Evolutionary conservation across 192 early-diverging fungal species (phyloP).

Genomic region (Blastocladiella britannica): DNA sequence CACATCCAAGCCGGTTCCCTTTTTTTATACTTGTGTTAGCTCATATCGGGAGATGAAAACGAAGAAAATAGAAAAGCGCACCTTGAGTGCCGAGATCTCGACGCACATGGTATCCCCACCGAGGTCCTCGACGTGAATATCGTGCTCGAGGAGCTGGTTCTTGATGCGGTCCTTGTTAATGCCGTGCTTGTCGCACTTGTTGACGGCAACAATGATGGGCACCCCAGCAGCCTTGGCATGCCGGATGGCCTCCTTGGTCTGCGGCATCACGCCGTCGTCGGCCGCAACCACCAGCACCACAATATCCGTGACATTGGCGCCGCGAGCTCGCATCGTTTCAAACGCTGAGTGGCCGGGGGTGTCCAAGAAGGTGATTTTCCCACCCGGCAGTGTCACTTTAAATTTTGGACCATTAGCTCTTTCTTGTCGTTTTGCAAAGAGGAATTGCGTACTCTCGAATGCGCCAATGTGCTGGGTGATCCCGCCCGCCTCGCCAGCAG

Average conservation of each 20-base stretch:
- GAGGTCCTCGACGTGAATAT: conserved; percentile 70
- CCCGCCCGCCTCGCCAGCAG: conserved; percentile 80
- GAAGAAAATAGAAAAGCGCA: background rate
- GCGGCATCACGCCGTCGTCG: conserved; percentile 96
- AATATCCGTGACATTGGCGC: conserved; percentile 84
- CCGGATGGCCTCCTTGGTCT: conserved; percentile 86
- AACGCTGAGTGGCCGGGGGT: conserved; percentile 96
- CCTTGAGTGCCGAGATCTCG: conserved; percentile 68
- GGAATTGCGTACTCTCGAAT: conserved; percentile 40
- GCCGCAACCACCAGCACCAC: conserved; percentile 91
- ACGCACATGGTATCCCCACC: conserved; percentile 86
- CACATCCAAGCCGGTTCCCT: conserved; percentile 62
- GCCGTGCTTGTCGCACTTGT: conserved; percentile 90
- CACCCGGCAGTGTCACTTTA: conserved; percentile 34
- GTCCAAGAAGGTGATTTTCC: conserved; percentile 83
- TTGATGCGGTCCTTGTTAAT: conserved; percentile 13
- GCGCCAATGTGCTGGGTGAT: conserved; percentile 99
- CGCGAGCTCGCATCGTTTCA: conserved; percentile 79
- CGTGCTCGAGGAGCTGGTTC: conserved; percentile 50
- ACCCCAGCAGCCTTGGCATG: conserved; percentile 67
- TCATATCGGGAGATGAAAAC: background rate
- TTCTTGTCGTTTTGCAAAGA: too few species aligned
- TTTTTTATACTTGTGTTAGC: background rate
- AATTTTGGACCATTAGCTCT: too few species aligned
- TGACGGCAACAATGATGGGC: conserved; percentile 87